phyloP scores from a whole-genome alignment of 495 filamentous ascomycete genomes.

The Bryoglossum gracile region DNA sequence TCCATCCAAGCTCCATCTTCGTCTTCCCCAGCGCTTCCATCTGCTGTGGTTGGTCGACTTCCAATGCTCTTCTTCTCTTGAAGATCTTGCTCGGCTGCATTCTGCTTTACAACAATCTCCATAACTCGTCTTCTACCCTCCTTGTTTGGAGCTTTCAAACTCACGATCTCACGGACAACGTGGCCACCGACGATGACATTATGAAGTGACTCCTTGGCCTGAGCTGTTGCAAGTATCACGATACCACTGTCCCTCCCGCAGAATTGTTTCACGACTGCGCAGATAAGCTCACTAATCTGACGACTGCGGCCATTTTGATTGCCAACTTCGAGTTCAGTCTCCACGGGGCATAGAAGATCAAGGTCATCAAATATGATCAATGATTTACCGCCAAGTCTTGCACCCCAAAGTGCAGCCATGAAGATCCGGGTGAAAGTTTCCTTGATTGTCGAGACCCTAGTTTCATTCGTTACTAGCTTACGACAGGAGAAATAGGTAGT shows the following conservation, averaged over 20 bases:
- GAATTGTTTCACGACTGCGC: conserved; percentile 73
- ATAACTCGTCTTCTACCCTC: conserved; percentile 77
- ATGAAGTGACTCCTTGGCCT: conserved; percentile 82
- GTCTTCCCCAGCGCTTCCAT: conserved; percentile 38
- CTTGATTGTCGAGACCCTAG: conserved; percentile 79
- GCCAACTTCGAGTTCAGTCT: conserved; percentile 87
- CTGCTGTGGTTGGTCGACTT: conserved; percentile 46
- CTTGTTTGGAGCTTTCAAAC: conserved; percentile 82
- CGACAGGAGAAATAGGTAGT: conserved; percentile 76
- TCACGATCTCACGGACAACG: conserved; percentile 75
- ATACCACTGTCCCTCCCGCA: conserved; percentile 67
- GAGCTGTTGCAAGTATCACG: conserved; percentile 82
- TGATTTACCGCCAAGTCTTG: conserved; percentile 71
- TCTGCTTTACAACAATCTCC: conserved; percentile 55
- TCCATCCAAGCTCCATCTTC: conserved; percentile 67
- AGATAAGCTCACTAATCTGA: conserved; percentile 85
- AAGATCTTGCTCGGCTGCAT: conserved; percentile 35
- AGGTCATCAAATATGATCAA: conserved; percentile 87
- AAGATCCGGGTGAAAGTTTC: conserved; percentile 78
- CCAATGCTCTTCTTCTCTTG: conserved; percentile 31
- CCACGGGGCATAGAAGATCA: conserved; percentile 82
- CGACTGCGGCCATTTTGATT: conserved; percentile 85
- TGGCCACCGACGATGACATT: conserved; percentile 73
- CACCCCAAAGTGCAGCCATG: conserved; percentile 82
- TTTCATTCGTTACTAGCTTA: conserved; percentile 81